A percentile compares a stretch with the other conserved stretches of the same genome.
Conservation (phyloP, 805 yeast genomes). For the Cyberlindnera nakhonratchasimensis region DNA sequence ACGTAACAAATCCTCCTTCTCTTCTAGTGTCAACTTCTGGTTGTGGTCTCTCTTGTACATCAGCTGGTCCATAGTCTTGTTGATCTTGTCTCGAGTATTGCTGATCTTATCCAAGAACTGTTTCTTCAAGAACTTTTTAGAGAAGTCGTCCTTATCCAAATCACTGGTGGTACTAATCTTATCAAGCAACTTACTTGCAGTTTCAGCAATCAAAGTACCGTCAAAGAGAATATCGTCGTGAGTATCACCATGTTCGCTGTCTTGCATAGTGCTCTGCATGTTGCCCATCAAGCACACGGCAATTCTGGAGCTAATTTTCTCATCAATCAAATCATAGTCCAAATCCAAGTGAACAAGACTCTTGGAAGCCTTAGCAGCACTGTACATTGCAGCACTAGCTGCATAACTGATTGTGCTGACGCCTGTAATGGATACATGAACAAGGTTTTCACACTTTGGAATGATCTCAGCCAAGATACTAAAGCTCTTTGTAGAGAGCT, state of each 20-base stretch:
- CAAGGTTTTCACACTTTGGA: conserved; percentile 62
- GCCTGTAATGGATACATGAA: conserved; percentile 67
- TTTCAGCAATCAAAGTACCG: conserved; percentile 68
- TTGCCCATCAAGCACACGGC: conserved; percentile 81
- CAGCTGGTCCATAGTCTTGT: conserved; percentile 51
- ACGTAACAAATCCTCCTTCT: conserved; percentile 71
- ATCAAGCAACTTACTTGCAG: conserved; percentile 63
- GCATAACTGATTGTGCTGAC: conserved; percentile 54
- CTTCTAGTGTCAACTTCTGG: conserved; percentile 49
- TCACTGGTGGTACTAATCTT: conserved; percentile 29
- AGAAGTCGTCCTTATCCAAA: conserved; percentile 31
- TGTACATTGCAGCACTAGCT: conserved; percentile 61
- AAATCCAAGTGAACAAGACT: conserved; percentile 67
- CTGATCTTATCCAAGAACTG: conserved; percentile 41
- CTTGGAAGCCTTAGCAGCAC: conserved; percentile 62
- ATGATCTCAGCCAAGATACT: conserved; percentile 62
- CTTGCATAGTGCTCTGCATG: conserved; percentile 53
- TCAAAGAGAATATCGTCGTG: conserved; percentile 68
- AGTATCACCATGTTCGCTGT: conserved; percentile 31
- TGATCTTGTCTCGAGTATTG: conserved; percentile 38
- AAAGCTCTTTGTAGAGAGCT: conserved; percentile 52
- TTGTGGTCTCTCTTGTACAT: conserved; percentile 49
- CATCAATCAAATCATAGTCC: conserved; percentile 59
- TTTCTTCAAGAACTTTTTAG: conserved; percentile 36
- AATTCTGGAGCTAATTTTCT: conserved; percentile 61